phyloP scores from a whole-genome alignment of 2,329 filamentous ascomycete genomes.

The Fusarium pseudonygamai region DNA sequence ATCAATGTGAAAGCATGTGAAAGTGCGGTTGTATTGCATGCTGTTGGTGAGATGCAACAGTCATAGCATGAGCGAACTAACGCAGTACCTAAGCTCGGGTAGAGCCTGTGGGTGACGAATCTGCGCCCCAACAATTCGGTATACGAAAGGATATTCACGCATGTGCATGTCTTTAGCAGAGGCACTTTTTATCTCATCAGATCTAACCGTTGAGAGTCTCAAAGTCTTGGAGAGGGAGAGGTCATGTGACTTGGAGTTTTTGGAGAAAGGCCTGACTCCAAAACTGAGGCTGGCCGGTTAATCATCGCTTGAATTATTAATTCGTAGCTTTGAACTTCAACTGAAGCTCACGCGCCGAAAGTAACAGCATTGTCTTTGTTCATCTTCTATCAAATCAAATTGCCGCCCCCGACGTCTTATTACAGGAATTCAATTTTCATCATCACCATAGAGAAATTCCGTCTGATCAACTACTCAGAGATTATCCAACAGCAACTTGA shows the following conservation, averaged over 20 bases:
- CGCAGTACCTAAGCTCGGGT: constrained; percentile 17
- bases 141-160: not conserved
- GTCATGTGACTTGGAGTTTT: constrained; percentile 13
- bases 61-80: not conserved
- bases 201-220: constrained; percentile 36
- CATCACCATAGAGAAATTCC: not conserved
- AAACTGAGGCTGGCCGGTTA: constrained; percentile 18
- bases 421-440: not conserved
- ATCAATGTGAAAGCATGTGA: constrained; percentile 36
- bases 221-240: not conserved
- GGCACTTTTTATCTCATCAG: constrained; percentile 23
- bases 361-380: constrained; percentile 20
- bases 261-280: constrained; percentile 4
- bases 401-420: not conserved
- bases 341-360: constrained; percentile 28
- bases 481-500: not conserved
- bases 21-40: constrained; percentile 41
- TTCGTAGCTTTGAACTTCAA: constrained; percentile 31
- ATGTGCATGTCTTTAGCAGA: constrained; percentile 3
- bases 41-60: constrained; percentile 23
- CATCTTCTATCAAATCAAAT: constrained; percentile 12
- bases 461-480: not conserved
- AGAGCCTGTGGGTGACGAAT: constrained; percentile 22
- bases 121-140: constrained; percentile 38
- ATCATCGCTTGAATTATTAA: constrained; percentile 31